These are phyloP conservation scores for Boletus subcaerulescens DNA, from an alignment of 768 basidiomycete genomes.

Conservation along the genomic window DNA sequence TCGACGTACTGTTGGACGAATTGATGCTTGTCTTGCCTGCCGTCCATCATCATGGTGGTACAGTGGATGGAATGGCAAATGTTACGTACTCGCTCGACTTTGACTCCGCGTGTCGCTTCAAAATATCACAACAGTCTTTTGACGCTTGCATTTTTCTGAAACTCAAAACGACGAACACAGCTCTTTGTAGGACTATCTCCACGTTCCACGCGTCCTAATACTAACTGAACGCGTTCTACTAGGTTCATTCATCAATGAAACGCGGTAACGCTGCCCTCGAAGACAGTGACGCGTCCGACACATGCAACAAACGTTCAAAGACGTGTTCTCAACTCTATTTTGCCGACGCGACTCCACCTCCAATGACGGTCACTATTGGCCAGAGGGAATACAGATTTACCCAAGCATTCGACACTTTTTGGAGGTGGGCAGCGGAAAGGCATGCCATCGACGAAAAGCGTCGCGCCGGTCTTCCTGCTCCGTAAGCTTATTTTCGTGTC, in stretches of 20 bases:
- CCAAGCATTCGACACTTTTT: constrained; percentile 59
- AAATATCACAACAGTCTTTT: not conserved
- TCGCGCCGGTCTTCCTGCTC: constrained; percentile 44
- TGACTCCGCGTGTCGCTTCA: not conserved
- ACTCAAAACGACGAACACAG: not conserved
- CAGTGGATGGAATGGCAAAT: no score
- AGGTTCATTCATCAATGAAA: constrained; percentile 16
- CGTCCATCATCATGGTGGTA: not conserved
- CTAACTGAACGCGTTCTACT: not conserved
- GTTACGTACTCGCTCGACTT: constrained; percentile 5
- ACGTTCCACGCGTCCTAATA: not conserved
- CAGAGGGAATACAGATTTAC: constrained; percentile 43
- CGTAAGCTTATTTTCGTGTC: constrained; percentile 40
- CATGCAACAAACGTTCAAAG: constrained; percentile 25
- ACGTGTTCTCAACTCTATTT: constrained; percentile 17
- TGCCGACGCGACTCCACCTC: constrained; percentile 13
- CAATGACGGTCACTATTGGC: constrained; percentile 33
- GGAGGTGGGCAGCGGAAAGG: constrained; percentile 55
- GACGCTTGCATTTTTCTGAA: constrained; percentile 4
- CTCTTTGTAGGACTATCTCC: not conserved
- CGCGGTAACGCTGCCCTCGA: constrained; percentile 14
- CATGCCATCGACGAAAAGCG: constrained; percentile 56
- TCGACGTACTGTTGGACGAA: constrained; percentile 48
- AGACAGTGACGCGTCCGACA: constrained; percentile 5
- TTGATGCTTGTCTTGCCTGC: constrained; percentile 38